A percentile compares a stretch with the other conserved stretches of the same genome.
Evolutionary conservation across 805 yeast genomes (phyloP).

Genomic region (Metschnikowia henanensis): DNA sequence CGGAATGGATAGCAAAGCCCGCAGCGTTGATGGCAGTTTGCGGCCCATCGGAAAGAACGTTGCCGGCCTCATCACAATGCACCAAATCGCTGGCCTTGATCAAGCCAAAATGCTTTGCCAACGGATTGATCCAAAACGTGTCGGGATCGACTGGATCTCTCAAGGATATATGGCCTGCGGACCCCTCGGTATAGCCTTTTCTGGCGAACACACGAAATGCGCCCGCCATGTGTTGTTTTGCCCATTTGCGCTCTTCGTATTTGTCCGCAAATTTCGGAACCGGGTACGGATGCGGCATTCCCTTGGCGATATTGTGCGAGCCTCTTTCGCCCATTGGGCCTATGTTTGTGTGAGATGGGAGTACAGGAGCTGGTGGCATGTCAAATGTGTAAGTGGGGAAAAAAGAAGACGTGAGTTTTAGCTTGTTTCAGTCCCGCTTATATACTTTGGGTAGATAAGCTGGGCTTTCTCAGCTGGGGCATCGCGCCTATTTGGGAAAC

Average conservation of each 20-base stretch:
- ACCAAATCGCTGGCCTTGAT: slow-evolving; percentile 41
- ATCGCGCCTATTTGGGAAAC: neutral
- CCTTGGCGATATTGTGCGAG: slow-evolving; percentile 60
- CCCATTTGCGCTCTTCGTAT: slow-evolving; percentile 51
- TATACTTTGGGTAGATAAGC: neutral
- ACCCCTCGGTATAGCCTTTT: slow-evolving; percentile 71
- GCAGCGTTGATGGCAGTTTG: slow-evolving; percentile 60
- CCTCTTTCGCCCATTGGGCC: slow-evolving; percentile 44
- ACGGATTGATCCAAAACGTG: slow-evolving; percentile 89
- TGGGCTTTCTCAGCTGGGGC: neutral
- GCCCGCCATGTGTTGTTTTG: slow-evolving; percentile 76
- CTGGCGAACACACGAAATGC: slow-evolving; percentile 85
- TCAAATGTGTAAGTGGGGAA: neutral
- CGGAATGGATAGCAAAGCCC: slow-evolving; percentile 70
- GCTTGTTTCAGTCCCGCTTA: neutral
- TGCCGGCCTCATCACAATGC: slow-evolving; percentile 58
- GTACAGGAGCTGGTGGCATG: neutral
- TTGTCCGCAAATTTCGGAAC: slow-evolving; percentile 53
- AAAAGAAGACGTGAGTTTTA: too few relatives aligned
- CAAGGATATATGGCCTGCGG: slow-evolving; percentile 84
- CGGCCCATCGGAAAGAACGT: slow-evolving; percentile 59
- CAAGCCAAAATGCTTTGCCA: slow-evolving; percentile 68
- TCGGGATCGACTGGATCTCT: slow-evolving; percentile 80
- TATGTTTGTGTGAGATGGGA: slow-evolving; percentile 29
- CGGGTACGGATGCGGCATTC: slow-evolving; percentile 50